Evolutionary conservation across 148 eudicot genomes (phyloP).

Genomic region (Rhododendron ovatum): DNA sequence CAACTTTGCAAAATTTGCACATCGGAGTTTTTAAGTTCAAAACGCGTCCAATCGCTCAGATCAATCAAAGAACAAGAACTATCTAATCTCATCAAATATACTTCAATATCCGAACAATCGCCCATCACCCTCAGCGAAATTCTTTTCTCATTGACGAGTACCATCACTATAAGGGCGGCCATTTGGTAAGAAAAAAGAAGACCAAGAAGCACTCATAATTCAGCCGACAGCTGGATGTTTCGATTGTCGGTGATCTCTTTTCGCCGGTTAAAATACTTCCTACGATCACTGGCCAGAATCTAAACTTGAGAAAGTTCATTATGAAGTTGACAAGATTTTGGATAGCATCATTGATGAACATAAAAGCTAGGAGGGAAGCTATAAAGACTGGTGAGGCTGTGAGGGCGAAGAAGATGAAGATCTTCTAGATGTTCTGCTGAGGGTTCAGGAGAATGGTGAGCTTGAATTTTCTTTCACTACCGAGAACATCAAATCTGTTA

Average conservation of each 20-base stretch:
- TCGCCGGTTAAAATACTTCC: not conserved
- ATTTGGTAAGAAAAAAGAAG: conserved; percentile 16
- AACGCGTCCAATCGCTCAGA: not conserved
- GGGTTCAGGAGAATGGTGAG: not conserved
- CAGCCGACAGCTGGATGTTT: conserved; percentile 9
- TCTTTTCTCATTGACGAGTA: not conserved
- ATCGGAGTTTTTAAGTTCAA: not conserved
- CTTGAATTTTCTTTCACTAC: not conserved
- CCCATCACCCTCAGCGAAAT: not conserved
- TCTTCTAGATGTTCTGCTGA: not conserved
- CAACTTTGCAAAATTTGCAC: not conserved
- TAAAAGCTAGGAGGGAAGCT: not conserved
- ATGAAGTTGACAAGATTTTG: not conserved
- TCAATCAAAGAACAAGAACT: conserved; percentile 2
- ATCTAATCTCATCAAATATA: not conserved
- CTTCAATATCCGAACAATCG: not conserved
- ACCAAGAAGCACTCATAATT: conserved; percentile 12
- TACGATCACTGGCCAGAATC: not conserved
- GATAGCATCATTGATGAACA: not conserved
- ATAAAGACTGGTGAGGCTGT: not conserved
- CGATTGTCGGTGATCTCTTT: conserved; percentile 13
- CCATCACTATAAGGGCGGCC: conserved; percentile 14
- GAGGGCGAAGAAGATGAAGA: not conserved
- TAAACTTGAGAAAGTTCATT: not conserved
- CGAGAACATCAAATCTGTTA: not conserved